Evolutionary conservation across 2,329 filamentous ascomycete species (phyloP).

Genomic region (Fusarium verticillioides): DNA sequence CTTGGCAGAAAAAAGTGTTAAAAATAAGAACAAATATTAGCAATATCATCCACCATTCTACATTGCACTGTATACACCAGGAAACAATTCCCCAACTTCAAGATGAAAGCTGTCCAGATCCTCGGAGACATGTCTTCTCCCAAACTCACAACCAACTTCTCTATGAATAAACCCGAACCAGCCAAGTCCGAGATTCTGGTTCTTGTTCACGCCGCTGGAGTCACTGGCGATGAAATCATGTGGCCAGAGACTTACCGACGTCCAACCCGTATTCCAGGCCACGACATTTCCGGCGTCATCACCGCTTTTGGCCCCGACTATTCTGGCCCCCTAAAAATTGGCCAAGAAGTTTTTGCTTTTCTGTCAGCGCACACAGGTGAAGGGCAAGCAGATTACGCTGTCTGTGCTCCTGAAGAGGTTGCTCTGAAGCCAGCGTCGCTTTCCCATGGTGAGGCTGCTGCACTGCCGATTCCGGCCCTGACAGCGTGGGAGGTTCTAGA

Average conservation of each 20-base stretch:
- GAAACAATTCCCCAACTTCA: background rate
- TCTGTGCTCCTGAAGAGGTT: background rate
- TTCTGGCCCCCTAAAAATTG: background rate
- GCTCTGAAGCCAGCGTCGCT: background rate
- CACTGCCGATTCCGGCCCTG: conserved; percentile 7
- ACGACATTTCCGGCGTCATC: conserved; percentile 51
- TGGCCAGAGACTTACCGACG: conserved; percentile 50
- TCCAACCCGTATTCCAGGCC: conserved; percentile 47
- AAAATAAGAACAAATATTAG: no score
- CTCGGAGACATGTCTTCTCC: conserved; percentile 39
- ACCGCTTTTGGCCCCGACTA: conserved; percentile 31
- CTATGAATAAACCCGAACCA: conserved; percentile 33
- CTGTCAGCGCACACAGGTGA: background rate
- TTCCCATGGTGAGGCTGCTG: conserved; percentile 3
- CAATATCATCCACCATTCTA: fast-evolving
- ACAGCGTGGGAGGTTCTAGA: conserved; percentile 24
- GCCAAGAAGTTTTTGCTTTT: background rate
- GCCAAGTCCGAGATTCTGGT: conserved; percentile 43
- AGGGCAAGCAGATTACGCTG: conserved; percentile 9
- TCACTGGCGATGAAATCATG: conserved; percentile 50
- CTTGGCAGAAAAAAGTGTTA: fast-evolving
- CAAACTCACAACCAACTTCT: conserved; percentile 20
- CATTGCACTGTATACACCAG: fast-evolving
- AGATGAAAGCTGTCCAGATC: conserved; percentile 51
- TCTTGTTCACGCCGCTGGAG: conserved; percentile 47